phyloP scores from a whole-genome alignment of 306 rosid genomes.

The Crataegus laevigata region DNA sequence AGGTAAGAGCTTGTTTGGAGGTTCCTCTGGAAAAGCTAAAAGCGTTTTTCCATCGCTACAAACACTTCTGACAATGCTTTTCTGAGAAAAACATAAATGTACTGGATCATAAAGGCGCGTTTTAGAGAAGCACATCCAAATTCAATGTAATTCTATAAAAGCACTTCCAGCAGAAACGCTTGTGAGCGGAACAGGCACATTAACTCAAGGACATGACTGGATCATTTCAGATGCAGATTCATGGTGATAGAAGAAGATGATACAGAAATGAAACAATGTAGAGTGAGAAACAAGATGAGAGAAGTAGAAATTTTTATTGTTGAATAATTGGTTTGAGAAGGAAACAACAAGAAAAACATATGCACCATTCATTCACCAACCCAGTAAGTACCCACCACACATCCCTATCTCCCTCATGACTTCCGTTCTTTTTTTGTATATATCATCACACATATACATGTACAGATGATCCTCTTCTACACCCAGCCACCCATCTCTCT shows the following conservation, averaged over 20 bases:
- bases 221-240: neutral
- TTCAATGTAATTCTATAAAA: neutral
- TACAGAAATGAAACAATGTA: neutral
- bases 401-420: slow-evolving; percentile 47
- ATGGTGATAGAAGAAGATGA: neutral
- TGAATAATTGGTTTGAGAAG: slow-evolving; percentile 29
- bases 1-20: too few species aligned
- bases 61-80: too few species aligned
- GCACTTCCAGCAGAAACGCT: neutral
- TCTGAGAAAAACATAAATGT: too few species aligned
- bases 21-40: too few species aligned
- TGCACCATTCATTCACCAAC: slow-evolving; percentile 39
- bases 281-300: neutral
- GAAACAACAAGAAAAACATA: slow-evolving; percentile 19
- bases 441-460: slow-evolving; percentile 68
- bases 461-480: slow-evolving; percentile 39
- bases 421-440: slow-evolving; percentile 39
- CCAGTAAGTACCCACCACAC: slow-evolving; percentile 49
- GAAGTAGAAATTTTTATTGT: slow-evolving; percentile 52
- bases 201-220: neutral
- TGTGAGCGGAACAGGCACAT: neutral
- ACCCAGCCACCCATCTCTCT: slow-evolving; percentile 30
- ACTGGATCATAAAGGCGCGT: neutral
- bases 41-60: neutral
- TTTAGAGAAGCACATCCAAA: neutral